phyloP scores from a whole-genome alignment of 2,329 filamentous ascomycete genomes.

The Pseudogymnoascus sp. region DNA sequence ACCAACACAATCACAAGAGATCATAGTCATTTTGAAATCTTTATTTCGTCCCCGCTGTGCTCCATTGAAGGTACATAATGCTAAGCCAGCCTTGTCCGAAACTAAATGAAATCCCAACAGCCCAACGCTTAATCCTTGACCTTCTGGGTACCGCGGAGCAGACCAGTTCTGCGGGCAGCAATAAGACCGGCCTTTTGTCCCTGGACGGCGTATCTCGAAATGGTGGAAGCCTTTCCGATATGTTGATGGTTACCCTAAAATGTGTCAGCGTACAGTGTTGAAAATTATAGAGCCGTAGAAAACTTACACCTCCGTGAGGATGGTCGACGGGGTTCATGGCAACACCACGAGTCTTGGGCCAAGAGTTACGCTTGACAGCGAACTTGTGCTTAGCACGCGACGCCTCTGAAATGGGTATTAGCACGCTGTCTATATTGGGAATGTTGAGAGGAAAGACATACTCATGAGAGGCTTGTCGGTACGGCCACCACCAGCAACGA shows the following conservation, averaged over 20 bases:
- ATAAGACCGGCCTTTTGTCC: slow-evolving; percentile 99
- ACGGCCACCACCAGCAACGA: slow-evolving; percentile 97
- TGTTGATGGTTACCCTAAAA: slow-evolving; percentile 97
- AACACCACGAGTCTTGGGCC: slow-evolving; percentile 99
- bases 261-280: slow-evolving; percentile 92
- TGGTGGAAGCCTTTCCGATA: slow-evolving; percentile 99
- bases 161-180: slow-evolving; percentile 98
- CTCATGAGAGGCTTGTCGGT: slow-evolving; percentile 99
- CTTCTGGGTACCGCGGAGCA: slow-evolving; percentile 99
- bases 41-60: slow-evolving; percentile 28
- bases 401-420: slow-evolving; percentile 63
- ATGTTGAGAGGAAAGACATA: slow-evolving; percentile 38
- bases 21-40: slow-evolving; percentile 13
- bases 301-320: slow-evolving; percentile 81
- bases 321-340: slow-evolving; percentile 99
- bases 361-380: slow-evolving; percentile 99
- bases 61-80: slow-evolving; percentile 29
- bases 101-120: slow-evolving; percentile 25
- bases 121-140: slow-evolving; percentile 71
- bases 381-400: slow-evolving; percentile 99
- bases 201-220: slow-evolving; percentile 92
- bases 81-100: slow-evolving; percentile 27
- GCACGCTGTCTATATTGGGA: slow-evolving; percentile 21
- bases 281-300: slow-evolving; percentile 9
- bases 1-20: slow-evolving; percentile 4